Percentiles rank a stretch among this genome's conserved stretches.
These are phyloP conservation scores for Begonia peltatifolia DNA, from an alignment of 306 rosid genomes.

Conservation along the genomic window DNA sequence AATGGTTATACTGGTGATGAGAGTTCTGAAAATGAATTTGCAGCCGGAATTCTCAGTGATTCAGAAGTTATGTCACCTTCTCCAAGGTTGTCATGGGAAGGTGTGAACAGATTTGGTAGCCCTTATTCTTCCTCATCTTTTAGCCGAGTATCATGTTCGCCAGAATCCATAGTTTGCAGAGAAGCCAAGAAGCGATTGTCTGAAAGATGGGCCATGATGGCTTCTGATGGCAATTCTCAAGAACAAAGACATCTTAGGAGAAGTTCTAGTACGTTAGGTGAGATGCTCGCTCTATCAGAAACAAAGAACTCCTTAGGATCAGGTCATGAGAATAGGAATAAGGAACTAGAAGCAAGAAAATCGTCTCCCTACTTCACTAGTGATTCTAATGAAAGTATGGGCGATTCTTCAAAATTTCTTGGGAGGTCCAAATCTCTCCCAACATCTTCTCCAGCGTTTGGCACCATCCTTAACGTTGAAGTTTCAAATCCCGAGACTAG, in stretches of 20 bases:
- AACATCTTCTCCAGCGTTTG: constrained; percentile 36
- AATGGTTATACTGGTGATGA: constrained; percentile 73
- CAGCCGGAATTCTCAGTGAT: constrained; percentile 58
- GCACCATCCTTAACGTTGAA: constrained; percentile 23
- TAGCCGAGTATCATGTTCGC: constrained; percentile 62
- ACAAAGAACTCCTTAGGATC: constrained; percentile 35
- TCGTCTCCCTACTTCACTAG: constrained; percentile 25
- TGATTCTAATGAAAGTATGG: constrained; percentile 27
- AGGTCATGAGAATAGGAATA: constrained; percentile 21
- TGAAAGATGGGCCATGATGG: constrained; percentile 83
- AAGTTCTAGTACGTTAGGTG: constrained; percentile 79
- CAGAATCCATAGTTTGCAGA: constrained; percentile 79
- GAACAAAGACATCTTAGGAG: constrained; percentile 40
- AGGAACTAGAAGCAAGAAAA: constrained; percentile 36
- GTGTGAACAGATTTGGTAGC: constrained; percentile 38
- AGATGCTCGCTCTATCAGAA: constrained; percentile 81
- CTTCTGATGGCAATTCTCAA: constrained; percentile 39
- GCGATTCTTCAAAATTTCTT: constrained; percentile 37
- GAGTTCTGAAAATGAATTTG: constrained; percentile 63
- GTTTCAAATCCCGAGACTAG: constrained; percentile 27
- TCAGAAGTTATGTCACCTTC: constrained; percentile 60
- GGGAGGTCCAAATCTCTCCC: constrained; percentile 76
- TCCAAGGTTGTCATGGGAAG: constrained; percentile 82
- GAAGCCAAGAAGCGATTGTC: constrained; percentile 93
- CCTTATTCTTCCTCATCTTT: constrained; percentile 64